Evolutionary conservation across 2,329 filamentous ascomycete genomes (phyloP).

Genomic region (Ophiostoma angusticollis): DNA sequence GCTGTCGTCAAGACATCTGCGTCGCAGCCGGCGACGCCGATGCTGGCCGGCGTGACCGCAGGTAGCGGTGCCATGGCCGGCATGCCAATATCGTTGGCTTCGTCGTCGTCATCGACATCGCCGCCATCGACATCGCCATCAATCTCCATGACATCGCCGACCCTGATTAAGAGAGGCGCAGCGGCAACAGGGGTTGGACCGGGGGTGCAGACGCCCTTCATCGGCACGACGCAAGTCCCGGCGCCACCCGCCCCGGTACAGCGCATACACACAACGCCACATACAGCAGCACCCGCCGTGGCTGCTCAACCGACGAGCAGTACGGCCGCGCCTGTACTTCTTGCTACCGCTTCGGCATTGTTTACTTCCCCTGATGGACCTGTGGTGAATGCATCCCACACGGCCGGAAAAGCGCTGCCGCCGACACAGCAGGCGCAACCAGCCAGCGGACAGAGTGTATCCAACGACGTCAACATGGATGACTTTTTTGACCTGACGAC

Average conservation of each 20-base stretch:
- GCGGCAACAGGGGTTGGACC: neutral
- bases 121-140: constrained; percentile 10
- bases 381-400: too few species aligned
- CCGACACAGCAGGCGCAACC: too few species aligned
- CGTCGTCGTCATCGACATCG: constrained; percentile 7
- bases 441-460: constrained; percentile 11
- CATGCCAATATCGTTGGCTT: constrained; percentile 8
- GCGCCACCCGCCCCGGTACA: constrained; percentile 14
- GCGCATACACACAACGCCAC: constrained; percentile 10
- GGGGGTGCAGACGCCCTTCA: too few species aligned
- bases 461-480: constrained; percentile 8
- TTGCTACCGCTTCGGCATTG: constrained; percentile 7
- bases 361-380: constrained; percentile 1
- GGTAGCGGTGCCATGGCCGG: constrained; percentile 10
- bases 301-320: neutral
- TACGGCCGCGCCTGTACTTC: neutral
- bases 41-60: too few species aligned
- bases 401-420: too few species aligned
- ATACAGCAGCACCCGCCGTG: constrained; percentile 14
- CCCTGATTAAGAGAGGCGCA: constrained; percentile 12
- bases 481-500: constrained; percentile 10
- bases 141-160: constrained; percentile 12
- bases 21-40: constrained; percentile 8
- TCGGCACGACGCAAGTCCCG: too few species aligned
- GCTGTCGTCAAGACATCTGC: constrained; percentile 13